Percentiles rank a stretch among this genome's conserved stretches.
Conservation (phyloP, 768 basidiomycete genomes). For the Boletus barrowsii region DNA sequence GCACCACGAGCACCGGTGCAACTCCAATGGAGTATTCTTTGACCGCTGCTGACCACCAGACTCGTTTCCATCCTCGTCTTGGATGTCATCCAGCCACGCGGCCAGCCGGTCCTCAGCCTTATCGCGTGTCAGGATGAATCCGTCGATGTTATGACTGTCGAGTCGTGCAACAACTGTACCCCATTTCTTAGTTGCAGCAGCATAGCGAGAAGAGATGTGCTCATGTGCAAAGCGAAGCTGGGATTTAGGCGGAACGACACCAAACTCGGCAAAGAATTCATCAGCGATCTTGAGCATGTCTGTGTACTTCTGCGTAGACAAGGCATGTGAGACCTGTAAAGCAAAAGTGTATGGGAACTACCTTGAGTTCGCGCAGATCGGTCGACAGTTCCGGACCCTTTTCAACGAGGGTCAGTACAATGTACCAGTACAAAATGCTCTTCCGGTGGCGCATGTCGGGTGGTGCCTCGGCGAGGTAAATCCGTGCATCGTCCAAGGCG, state of each 20-base stretch:
- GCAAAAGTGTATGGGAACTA: conserved; percentile 18
- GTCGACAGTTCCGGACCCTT: conserved; percentile 46
- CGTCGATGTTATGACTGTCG: conserved; percentile 26
- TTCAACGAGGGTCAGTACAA: conserved; percentile 48
- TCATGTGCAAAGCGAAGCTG: conserved; percentile 50
- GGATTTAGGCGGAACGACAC: conserved; percentile 45
- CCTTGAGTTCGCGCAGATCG: conserved; percentile 50
- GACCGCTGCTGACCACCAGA: conserved; percentile 11
- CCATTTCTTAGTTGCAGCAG: conserved; percentile 46
- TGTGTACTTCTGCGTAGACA: conserved; percentile 30
- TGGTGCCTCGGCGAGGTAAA: conserved; percentile 50
- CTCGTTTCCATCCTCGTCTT: conserved; percentile 30
- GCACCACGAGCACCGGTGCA: conserved; percentile 63
- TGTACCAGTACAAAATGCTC: conserved; percentile 56
- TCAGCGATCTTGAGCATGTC: conserved; percentile 48
- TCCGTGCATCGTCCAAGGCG: conserved; percentile 57
- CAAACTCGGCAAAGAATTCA: conserved; percentile 46
- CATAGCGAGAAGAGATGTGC: conserved; percentile 44
- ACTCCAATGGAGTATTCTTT: conserved; percentile 28
- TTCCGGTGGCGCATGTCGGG: conserved; percentile 61
- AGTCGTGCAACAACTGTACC: conserved; percentile 38
- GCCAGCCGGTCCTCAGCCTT: conserved; percentile 54
- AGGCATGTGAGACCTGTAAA: not conserved
- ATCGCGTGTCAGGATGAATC: conserved; percentile 29
- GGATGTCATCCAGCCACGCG: conserved; percentile 49